Percentiles rank a stretch among this genome's conserved stretches.
Evolutionary conservation across 495 filamentous ascomycete genomes (phyloP).

Genomic region (Penicillium longicatenatum): DNA sequence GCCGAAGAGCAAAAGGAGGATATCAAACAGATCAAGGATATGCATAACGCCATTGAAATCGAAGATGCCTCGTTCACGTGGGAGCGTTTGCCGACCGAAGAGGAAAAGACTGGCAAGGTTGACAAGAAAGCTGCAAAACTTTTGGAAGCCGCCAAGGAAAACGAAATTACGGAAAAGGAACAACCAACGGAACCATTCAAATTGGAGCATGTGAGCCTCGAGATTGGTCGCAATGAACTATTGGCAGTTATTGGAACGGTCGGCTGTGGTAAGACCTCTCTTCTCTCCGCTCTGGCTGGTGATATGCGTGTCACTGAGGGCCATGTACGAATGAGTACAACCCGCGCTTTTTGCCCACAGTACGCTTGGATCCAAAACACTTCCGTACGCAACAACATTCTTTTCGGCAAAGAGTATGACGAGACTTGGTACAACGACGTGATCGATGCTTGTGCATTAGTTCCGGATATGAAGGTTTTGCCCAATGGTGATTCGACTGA

Average conservation of each 20-base stretch:
- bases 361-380: conserved; percentile 98
- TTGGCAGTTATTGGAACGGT: conserved; percentile 90
- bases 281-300: conserved; percentile 86
- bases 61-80: conserved; percentile 84
- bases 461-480: conserved; percentile 57
- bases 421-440: conserved; percentile 58
- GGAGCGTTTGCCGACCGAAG: conserved; percentile 75
- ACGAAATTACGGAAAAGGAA: conserved; percentile 49
- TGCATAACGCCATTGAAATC: conserved; percentile 70
- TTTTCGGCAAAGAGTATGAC: conserved; percentile 74
- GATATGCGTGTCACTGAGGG: conserved; percentile 89
- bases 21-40: conserved; percentile 60
- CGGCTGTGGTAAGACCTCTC: conserved; percentile 88
- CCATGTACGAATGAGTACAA: conserved; percentile 70
- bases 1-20: conserved; percentile 85
- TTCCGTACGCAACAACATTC: conserved; percentile 81
- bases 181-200: conserved; percentile 77
- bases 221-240: conserved; percentile 78
- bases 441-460: conserved; percentile 58
- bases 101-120: conserved; percentile 48
- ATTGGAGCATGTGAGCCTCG: conserved; percentile 70
- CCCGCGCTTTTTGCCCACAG: conserved; percentile 88
- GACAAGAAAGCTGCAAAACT: conserved; percentile 32
- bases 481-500: conserved; percentile 58
- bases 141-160: conserved; percentile 28